These are phyloP conservation scores for Colletotrichum sp. DNA, from an alignment of 2,329 filamentous ascomycete genomes.

Conservation along the genomic window DNA sequence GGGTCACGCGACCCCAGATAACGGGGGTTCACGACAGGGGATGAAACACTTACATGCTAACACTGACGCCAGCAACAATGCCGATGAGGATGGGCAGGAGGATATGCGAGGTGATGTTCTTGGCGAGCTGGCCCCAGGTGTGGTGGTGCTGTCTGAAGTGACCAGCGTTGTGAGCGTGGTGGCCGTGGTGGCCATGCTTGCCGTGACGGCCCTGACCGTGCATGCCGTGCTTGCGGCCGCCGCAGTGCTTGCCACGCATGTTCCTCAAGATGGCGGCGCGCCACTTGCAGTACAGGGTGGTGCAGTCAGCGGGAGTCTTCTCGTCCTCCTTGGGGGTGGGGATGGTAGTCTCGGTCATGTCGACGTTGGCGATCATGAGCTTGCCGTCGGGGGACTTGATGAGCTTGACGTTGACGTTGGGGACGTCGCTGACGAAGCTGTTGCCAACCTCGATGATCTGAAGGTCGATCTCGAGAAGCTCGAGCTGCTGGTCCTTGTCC, in stretches of 20 bases:
- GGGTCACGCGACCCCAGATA: background rate
- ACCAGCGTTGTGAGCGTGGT: constrained; percentile 32
- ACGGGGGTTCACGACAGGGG: background rate
- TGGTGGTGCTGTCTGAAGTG: constrained; percentile 30
- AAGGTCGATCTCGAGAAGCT: constrained; percentile 59
- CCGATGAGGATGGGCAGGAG: constrained; percentile 73
- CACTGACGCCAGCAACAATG: constrained; percentile 69
- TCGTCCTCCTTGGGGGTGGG: constrained; percentile 27
- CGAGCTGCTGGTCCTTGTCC: constrained; percentile 55
- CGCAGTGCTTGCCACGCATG: constrained; percentile 41
- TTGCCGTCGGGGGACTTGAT: constrained; percentile 62
- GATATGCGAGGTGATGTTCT: constrained; percentile 65
- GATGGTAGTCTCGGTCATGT: constrained; percentile 34
- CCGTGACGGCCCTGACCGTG: constrained; percentile 25
- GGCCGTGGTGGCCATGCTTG: constrained; percentile 25
- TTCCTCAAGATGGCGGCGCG: constrained; percentile 49
- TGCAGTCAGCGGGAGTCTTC: constrained; percentile 32
- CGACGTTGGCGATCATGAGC: constrained; percentile 58
- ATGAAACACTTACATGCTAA: constrained; percentile 60
- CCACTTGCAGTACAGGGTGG: constrained; percentile 59
- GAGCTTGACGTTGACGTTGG: constrained; percentile 63
- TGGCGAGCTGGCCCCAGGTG: constrained; percentile 52
- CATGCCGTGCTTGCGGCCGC: constrained; percentile 29
- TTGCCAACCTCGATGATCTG: constrained; percentile 65
- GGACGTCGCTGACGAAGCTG: constrained; percentile 58